phyloP scores from a whole-genome alignment of 768 basidiomycete species.

The Chiua virens region DNA sequence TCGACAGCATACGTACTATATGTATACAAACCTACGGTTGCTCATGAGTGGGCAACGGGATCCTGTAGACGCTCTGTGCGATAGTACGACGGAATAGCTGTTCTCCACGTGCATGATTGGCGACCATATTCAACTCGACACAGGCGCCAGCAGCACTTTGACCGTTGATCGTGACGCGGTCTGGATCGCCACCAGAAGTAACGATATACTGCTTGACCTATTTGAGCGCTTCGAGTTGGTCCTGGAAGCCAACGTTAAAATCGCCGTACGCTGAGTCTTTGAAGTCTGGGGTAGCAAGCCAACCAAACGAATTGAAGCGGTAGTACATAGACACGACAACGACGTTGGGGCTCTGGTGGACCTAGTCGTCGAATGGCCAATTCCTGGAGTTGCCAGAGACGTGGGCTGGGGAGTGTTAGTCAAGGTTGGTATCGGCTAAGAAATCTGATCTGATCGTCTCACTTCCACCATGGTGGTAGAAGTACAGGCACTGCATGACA shows the following conservation, averaged over 20 bases:
- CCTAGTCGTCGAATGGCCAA: constrained; percentile 68
- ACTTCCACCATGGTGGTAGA: constrained; percentile 41
- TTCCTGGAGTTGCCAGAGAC: constrained; percentile 59
- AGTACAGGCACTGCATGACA: constrained; percentile 35
- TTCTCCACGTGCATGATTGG: constrained; percentile 31
- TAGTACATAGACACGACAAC: constrained; percentile 65
- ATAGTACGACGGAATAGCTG: constrained; percentile 55
- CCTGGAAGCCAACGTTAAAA: constrained; percentile 54
- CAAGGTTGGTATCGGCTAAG: neutral
- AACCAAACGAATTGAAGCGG: constrained; percentile 62
- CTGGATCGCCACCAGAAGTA: constrained; percentile 41
- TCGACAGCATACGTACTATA: neutral
- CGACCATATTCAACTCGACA: constrained; percentile 58
- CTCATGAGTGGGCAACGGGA: constrained; percentile 49
- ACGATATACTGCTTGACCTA: constrained; percentile 41
- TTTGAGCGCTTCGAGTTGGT: constrained; percentile 46
- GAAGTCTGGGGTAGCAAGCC: constrained; percentile 54
- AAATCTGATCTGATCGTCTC: constrained; percentile 13
- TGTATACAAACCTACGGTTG: constrained; percentile 47
- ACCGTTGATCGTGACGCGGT: constrained; percentile 51
- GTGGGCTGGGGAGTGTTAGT: constrained; percentile 39
- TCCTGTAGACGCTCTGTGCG: constrained; percentile 59
- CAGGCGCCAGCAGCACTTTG: constrained; percentile 59
- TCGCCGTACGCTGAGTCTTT: constrained; percentile 40
- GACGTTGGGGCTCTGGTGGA: constrained; percentile 60